phyloP scores from a whole-genome alignment of 768 basidiomycete genomes.

The Russula sp. region DNA sequence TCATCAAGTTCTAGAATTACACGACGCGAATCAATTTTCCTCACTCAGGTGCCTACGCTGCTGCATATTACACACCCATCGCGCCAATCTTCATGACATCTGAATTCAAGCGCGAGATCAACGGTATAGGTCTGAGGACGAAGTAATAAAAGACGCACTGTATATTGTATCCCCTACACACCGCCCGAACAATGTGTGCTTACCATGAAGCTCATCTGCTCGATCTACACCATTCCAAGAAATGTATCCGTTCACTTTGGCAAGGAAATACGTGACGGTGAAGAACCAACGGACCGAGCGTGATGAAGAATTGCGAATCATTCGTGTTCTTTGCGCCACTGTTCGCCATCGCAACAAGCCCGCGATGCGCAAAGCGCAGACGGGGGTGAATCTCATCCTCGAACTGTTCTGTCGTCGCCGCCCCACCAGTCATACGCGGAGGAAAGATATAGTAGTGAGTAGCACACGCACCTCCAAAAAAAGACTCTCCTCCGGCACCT shows the following conservation, averaged over 20 bases:
- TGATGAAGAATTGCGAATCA: constrained; percentile 93
- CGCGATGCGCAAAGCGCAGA: constrained; percentile 82
- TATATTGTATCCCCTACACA: constrained; percentile 83
- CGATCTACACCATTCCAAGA: constrained; percentile 44
- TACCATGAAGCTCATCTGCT: constrained; percentile 88
- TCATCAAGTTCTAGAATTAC: constrained; percentile 53
- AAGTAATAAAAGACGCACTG: constrained; percentile 42
- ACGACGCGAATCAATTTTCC: constrained; percentile 9
- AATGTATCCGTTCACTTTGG: neutral
- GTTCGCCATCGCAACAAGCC: constrained; percentile 92
- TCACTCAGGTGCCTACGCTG: neutral
- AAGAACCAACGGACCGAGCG: constrained; percentile 53
- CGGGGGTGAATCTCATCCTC: constrained; percentile 93
- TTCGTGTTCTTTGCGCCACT: constrained; percentile 82
- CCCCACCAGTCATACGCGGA: neutral
- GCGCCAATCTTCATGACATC: constrained; percentile 91
- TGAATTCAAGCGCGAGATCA: constrained; percentile 26
- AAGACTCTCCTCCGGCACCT: constrained; percentile 88
- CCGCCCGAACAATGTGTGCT: constrained; percentile 92
- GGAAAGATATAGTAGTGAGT: neutral
- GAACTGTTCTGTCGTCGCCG: constrained; percentile 58
- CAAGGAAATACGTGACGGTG: neutral
- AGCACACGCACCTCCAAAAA: constrained; percentile 67
- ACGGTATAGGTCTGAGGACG: neutral
- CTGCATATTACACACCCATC: constrained; percentile 49